These are phyloP conservation scores for Sporodiniella umbellata DNA, from an alignment of 371 early-diverging fungal species.

Conservation along the genomic window DNA sequence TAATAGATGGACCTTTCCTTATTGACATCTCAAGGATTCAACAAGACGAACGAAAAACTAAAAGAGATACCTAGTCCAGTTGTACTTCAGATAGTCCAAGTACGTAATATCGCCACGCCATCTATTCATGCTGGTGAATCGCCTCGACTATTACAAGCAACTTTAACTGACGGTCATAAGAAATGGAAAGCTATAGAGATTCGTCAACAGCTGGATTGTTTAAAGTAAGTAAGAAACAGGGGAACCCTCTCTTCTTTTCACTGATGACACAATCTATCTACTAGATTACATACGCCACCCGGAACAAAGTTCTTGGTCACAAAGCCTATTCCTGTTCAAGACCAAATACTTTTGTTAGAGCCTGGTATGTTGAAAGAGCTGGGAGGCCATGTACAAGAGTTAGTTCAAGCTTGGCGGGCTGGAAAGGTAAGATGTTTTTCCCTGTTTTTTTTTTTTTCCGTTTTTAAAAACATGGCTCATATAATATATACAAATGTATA, in stretches of 20 bases:
- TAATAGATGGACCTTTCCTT: slow-evolving; percentile 35
- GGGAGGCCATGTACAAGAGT: slow-evolving; percentile 42
- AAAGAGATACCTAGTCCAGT: slow-evolving; percentile 19
- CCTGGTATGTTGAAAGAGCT: slow-evolving; percentile 32
- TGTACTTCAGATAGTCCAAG: slow-evolving; percentile 34
- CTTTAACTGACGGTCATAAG: slow-evolving; percentile 40
- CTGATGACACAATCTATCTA: too few species aligned
- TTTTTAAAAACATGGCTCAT: too few species aligned
- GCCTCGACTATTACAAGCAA: slow-evolving; percentile 31
- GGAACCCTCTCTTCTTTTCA: too few species aligned
- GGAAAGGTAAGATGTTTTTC: slow-evolving; percentile 45
- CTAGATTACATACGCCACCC: slow-evolving; percentile 41
- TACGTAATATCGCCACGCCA: slow-evolving; percentile 36
- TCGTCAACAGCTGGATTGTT: slow-evolving; percentile 28
- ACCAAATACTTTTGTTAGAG: slow-evolving; percentile 29
- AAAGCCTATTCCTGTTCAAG: slow-evolving; percentile 29
- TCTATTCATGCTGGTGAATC: slow-evolving; percentile 28
- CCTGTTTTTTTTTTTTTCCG: too few species aligned
- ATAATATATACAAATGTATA: too few species aligned
- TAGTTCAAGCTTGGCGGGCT: slow-evolving; percentile 45
- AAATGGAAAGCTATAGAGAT: slow-evolving; percentile 35
- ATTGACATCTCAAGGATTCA: slow-evolving; percentile 24
- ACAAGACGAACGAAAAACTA: slow-evolving; percentile 12
- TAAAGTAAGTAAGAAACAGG: too few species aligned
- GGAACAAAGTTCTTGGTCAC: slow-evolving; percentile 39